These are phyloP conservation scores for Dipodascopsis uninucleata DNA, from an alignment of 805 yeast species.

Conservation along the genomic window DNA sequence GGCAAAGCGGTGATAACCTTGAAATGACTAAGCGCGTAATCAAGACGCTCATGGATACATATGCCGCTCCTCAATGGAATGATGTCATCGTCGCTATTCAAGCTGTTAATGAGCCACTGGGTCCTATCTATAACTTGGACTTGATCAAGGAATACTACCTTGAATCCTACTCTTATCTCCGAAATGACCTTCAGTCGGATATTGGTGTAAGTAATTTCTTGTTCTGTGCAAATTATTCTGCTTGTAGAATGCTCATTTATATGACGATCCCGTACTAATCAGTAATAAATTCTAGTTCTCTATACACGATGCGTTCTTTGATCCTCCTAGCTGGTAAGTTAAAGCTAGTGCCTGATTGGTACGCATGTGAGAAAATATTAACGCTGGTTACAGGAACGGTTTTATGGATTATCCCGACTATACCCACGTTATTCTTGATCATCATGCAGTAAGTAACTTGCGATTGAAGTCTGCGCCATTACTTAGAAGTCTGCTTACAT, in stretches of 20 bases:
- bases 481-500: constrained; percentile 31
- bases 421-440: constrained; percentile 76
- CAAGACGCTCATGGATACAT: constrained; percentile 52
- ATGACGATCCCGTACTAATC: background rate
- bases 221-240: constrained; percentile 4
- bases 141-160: constrained; percentile 55
- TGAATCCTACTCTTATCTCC: constrained; percentile 60
- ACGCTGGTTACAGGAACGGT: constrained; percentile 58
- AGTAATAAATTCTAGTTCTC: constrained; percentile 6
- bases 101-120: constrained; percentile 84
- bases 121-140: constrained; percentile 58
- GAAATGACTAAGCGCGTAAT: constrained; percentile 54
- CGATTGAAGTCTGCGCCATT: background rate
- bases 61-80: constrained; percentile 56
- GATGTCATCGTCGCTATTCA: constrained; percentile 81
- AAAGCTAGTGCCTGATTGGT: too few relatives aligned
- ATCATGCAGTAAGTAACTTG: constrained; percentile 45
- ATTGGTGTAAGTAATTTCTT: constrained; percentile 51
- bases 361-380: background rate
- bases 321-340: constrained; percentile 3
- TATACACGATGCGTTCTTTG: constrained; percentile 79
- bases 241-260: background rate
- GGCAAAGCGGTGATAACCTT: constrained; percentile 52
- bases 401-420: constrained; percentile 45
- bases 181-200: constrained; percentile 48